phyloP scores from a whole-genome alignment of 2,329 filamentous ascomycete species.

The Beauveria varroae region DNA sequence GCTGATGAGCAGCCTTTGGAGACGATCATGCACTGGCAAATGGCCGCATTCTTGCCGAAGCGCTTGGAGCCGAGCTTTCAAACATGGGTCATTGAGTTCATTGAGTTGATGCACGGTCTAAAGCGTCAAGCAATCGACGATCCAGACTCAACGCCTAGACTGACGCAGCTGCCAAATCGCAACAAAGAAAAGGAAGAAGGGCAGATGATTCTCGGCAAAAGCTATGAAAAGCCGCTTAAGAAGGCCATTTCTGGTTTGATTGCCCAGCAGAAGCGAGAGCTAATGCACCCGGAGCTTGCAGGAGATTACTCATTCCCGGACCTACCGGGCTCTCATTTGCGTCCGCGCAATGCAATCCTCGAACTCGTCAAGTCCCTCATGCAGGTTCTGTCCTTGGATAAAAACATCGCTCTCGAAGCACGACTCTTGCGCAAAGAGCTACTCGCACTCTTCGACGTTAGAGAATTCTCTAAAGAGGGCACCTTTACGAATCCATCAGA shows the following conservation, averaged over 20 bases:
- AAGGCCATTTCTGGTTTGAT: slow-evolving; percentile 81
- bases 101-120: slow-evolving; percentile 83
- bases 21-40: slow-evolving; percentile 97
- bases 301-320: slow-evolving; percentile 79
- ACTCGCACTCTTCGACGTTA: slow-evolving; percentile 82
- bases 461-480: slow-evolving; percentile 87
- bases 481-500: slow-evolving; percentile 80
- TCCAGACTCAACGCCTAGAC: slow-evolving; percentile 43
- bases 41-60: slow-evolving; percentile 77
- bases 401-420: slow-evolving; percentile 82
- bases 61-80: slow-evolving; percentile 79
- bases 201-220: slow-evolving; percentile 65
- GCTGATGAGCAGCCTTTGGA: slow-evolving; percentile 67
- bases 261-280: slow-evolving; percentile 76
- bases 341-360: slow-evolving; percentile 60
- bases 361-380: slow-evolving; percentile 90
- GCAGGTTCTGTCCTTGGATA: slow-evolving; percentile 86
- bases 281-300: slow-evolving; percentile 81
- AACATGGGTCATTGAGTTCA: slow-evolving; percentile 90
- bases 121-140: slow-evolving; percentile 59
- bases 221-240: slow-evolving; percentile 82
- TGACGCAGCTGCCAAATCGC: slow-evolving; percentile 54
- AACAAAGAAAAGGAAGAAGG: slow-evolving; percentile 49
- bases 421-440: slow-evolving; percentile 84
- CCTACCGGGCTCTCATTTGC: slow-evolving; percentile 62